A percentile compares a stretch with the other conserved stretches of the same genome.
Conservation (phyloP, 78 protist species). For the Anaeramoeba flamelloides region DNA sequence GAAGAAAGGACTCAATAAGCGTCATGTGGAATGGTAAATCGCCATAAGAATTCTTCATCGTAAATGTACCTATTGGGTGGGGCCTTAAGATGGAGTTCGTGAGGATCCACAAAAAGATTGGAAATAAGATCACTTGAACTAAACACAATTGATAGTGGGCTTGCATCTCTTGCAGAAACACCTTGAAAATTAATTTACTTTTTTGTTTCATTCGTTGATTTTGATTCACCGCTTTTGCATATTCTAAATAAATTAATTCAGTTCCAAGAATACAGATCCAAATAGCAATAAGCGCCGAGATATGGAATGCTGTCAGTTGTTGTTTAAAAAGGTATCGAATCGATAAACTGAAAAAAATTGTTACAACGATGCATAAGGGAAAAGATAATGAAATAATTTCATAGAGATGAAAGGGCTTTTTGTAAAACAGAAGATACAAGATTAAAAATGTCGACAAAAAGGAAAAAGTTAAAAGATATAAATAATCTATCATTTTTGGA, state of each 20-base stretch:
- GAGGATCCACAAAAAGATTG: neutral
- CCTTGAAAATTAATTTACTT: neutral
- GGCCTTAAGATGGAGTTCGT: neutral
- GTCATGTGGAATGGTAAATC: neutral
- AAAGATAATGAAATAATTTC: neutral
- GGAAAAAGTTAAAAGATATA: neutral
- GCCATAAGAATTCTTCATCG: neutral
- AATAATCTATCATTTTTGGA: neutral
- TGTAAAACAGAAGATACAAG: neutral
- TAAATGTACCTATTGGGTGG: neutral
- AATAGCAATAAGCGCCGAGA: neutral
- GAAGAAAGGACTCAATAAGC: neutral
- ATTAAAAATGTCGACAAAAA: neutral
- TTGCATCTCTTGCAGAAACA: neutral
- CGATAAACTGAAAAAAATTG: neutral
- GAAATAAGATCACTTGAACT: too few relatives aligned
- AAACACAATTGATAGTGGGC: neutral
- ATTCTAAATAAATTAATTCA: too few relatives aligned
- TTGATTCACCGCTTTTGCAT: too few relatives aligned
- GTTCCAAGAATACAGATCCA: neutral
- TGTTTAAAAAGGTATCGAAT: neutral
- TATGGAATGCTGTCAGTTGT: neutral
- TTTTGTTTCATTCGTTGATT: too few relatives aligned
- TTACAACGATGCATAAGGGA: neutral
- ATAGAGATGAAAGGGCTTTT: neutral